Evolutionary conservation across 2,329 filamentous ascomycete genomes (phyloP), one percentile per base, ranked within the genome.

Genomic region (Colletotrichum musae): DNA sequence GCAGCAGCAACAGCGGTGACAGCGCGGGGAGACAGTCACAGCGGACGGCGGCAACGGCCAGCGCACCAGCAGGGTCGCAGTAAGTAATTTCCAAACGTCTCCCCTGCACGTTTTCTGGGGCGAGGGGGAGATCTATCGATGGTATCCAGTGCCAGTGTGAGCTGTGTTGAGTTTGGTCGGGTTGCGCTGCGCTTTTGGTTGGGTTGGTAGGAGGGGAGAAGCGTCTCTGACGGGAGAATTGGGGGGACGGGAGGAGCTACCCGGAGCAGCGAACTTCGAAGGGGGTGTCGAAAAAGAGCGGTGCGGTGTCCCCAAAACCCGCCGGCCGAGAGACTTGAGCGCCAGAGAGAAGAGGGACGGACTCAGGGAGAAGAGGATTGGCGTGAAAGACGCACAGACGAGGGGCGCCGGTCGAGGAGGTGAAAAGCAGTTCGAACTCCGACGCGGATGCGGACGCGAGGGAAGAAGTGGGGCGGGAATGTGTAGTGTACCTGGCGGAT

Each of bases 31-130:
- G 56, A 24, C 39, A 58, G 43, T 24, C 41, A 65, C 68, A 66
- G 61, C 68, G 67, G 39, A 48, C 53, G 52, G 39, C 65, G 53
- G 61, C 66, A 65, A 53, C 54, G 66, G 66, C 58, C 62, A 39
- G 54, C 41, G 48, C 66, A 68, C 66, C 66, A 68, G 68, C 68
- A 67, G 70, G 66, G 71, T 72, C 71, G 67, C 71, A 72, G 52
- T 59, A 54, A 58, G 64, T 72, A 72, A 72, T 72, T 72, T 70
- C 71, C 71, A 70, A 63, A 68, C 62, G 62, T 68, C 68, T 71
- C 61, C 41, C 61, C 57, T 45, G 71, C 36, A 53, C 58, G 39
- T 65, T 58, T 48, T 60, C 12, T 32, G 56, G 58, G 52, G 39
- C 43, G 56, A 59, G 50, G 54, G 57, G 26, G 51, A 57, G 52